These are phyloP conservation scores for Bondarzewia mesenterica DNA, from an alignment of 1,284 basidiomycete genomes.

Conservation along the genomic window DNA sequence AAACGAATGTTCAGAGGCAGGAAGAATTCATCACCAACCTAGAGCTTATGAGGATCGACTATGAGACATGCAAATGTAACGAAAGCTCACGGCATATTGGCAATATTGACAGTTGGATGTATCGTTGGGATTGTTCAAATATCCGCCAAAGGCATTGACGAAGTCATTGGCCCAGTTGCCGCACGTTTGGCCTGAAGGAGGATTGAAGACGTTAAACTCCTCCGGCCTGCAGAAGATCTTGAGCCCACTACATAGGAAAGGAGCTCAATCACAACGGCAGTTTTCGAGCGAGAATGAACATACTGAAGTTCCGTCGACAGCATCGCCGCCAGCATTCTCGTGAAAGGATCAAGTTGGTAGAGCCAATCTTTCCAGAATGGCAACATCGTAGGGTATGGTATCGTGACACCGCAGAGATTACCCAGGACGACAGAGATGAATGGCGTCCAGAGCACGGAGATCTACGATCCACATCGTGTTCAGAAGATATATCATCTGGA, in stretches of 20 bases:
- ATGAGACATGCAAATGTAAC: too few relatives aligned
- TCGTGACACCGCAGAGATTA: conserved; percentile 77
- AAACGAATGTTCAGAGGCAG: conserved; percentile 64
- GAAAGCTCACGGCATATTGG: conserved; percentile 50
- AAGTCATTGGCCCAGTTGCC: conserved; percentile 63
- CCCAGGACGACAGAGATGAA: conserved; percentile 63
- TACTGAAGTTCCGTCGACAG: conserved; percentile 76
- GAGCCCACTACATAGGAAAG: conserved; percentile 46
- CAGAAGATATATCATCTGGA: too few relatives aligned
- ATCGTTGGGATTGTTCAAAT: conserved; percentile 67
- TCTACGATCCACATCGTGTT: conserved; percentile 29
- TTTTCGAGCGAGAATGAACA: conserved; percentile 16
- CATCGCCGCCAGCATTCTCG: conserved; percentile 67
- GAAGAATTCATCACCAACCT: conserved; percentile 68
- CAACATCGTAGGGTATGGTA: conserved; percentile 62
- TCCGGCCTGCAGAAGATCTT: conserved; percentile 55
- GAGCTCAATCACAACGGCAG: too few relatives aligned
- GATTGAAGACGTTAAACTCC: conserved; percentile 64
- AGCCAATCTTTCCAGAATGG: conserved; percentile 75
- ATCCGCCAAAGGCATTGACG: conserved; percentile 59
- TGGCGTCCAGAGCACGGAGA: conserved; percentile 77
- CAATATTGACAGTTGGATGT: conserved; percentile 67
- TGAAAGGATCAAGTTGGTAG: conserved; percentile 65
- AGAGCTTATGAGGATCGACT: not conserved
- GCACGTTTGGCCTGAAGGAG: conserved; percentile 75